Evolutionary conservation across 2,329 filamentous ascomycete species (phyloP), one percentile per base, ranked within the genome.

Genomic region (Lasiodiplodia citricola): DNA sequence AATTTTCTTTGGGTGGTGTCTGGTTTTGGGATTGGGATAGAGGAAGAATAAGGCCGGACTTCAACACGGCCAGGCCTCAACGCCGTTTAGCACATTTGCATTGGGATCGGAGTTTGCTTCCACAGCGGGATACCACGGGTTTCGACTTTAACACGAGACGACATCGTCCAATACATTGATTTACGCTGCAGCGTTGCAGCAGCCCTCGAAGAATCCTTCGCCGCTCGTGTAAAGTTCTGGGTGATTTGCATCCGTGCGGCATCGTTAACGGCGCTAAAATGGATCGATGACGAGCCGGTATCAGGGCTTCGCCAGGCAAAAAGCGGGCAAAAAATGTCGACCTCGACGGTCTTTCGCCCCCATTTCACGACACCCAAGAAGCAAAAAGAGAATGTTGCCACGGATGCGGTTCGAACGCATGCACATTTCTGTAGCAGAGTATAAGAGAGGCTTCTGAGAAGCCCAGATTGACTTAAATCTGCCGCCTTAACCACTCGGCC

Each of bases 401-500:
- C 47, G 47, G 63, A 66, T 56, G 63, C 63, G 63, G 64, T 66
- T 66, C 52, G 64, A 66, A 57, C 64, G 64, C 64, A 57, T 52
- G 65, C 65, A 52, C 28, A 47, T 67, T 67, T 57, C 65, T 51
- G 54, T 41, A 67, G 55, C 56, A 58, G 55, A 67, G 54, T 41
- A 50, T 52, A 64, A 64, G 41, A 64, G 47, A 60, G 18, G 57
- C 38, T 41, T 31, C 41, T 64, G 47, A 13, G 57, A 38, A 50
- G n/a, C 28, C 52, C 55, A 47, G 38, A 35, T 50, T 47, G 31
- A 52, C 55, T 67, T 58, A 60, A 57, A 60, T 67, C 65, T 67
- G 35, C 65, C 65, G 65, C 65, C 47, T 66, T 47, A 57, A 66
- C 64, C 64, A 66, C 64, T 66, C 64, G 64, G 64, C 64, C 64